These are phyloP conservation scores for Solanum dulcamara DNA, from an alignment of 257 asterid genomes.

Conservation along the genomic window DNA sequence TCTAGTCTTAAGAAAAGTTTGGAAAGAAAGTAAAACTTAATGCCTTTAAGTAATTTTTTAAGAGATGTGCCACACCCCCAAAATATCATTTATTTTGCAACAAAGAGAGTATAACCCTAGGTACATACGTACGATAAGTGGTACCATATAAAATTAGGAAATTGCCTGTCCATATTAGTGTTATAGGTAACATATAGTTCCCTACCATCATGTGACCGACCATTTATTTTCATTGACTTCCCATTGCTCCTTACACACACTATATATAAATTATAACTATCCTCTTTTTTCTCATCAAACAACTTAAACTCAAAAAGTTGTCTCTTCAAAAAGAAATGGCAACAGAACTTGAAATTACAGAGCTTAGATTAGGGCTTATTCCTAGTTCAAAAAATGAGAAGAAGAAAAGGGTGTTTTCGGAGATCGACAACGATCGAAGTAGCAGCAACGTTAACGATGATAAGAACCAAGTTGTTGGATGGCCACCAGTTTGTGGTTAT, in stretches of 20 bases:
- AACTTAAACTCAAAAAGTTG: not conserved
- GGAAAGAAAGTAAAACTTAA: too few species aligned
- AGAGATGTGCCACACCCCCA: not conserved
- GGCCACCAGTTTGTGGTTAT: constrained; percentile 78
- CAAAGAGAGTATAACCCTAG: not conserved
- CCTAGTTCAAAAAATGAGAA: constrained; percentile 24
- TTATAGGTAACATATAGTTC: constrained; percentile 30
- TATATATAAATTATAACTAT: constrained; percentile 20
- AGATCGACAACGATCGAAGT: constrained; percentile 15
- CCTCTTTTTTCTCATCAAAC: not conserved
- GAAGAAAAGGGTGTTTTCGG: constrained; percentile 50
- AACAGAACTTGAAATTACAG: constrained; percentile 51
- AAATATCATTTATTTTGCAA: too few species aligned
- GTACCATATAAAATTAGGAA: constrained; percentile 21
- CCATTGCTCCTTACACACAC: constrained; percentile 10
- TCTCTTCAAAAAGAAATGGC: not conserved
- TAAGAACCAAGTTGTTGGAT: constrained; percentile 58
- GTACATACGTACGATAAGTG: constrained; percentile 9
- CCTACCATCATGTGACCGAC: constrained; percentile 74
- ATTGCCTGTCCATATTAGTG: constrained; percentile 33
- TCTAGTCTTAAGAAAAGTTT: too few species aligned
- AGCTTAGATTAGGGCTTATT: constrained; percentile 79
- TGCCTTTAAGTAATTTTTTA: not conserved
- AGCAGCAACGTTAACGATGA: not conserved
- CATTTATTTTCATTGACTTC: constrained; percentile 30